Base-by-base conservation (phyloP, 352 stramenopile species). In the Lagenidium sp. region DNA sequence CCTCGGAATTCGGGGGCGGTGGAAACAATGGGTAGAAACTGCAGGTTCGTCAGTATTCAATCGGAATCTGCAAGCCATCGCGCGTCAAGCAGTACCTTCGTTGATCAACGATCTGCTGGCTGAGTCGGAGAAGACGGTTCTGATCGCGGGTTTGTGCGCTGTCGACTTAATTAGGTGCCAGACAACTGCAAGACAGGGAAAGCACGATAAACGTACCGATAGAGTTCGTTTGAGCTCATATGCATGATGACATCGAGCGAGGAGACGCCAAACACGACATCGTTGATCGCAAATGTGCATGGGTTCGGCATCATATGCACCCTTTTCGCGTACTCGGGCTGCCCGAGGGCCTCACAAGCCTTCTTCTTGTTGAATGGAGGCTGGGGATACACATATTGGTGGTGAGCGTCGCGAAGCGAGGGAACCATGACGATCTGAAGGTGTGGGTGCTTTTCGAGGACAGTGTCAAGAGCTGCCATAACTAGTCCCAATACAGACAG, bases 261-360 rank as follows among this genome's bases (percentile, higher is more conserved):
- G 6, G 91, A 97, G 23, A 96, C 76, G 34, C 89, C 93, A 44
- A 99, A 84, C 12, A 95, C 65, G 12, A 97, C 54, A 39, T 90
- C 94, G 55, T 98, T 98, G 47, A 98, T 87, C 40, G 78, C 72
- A 38, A 99, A 92, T 18, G 90, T 97, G 48, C 80, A 95, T 6
- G 96, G 96, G 56, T 99, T 99, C 1, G 94, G 82, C 54, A 98
- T 84, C 53, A 95, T 92, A 55, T 98, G 87, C 6, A 98, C 78
- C 18, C 95, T 79, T 64, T 85, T 86, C 22, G 70, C 56, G 30
- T 81, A 71, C 25, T 86, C 75, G 6, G 64, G 44, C 4, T 44
- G 54, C 20, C 65, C 66, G 7, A 92, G 77, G 4, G 66, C 78
- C 51, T 93, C 80, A 24, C 63, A 85, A 0, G 67, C 72, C 52